Evolutionary conservation across 352 stramenopile species (phyloP).

Genomic region (Pythium aristosporum): DNA sequence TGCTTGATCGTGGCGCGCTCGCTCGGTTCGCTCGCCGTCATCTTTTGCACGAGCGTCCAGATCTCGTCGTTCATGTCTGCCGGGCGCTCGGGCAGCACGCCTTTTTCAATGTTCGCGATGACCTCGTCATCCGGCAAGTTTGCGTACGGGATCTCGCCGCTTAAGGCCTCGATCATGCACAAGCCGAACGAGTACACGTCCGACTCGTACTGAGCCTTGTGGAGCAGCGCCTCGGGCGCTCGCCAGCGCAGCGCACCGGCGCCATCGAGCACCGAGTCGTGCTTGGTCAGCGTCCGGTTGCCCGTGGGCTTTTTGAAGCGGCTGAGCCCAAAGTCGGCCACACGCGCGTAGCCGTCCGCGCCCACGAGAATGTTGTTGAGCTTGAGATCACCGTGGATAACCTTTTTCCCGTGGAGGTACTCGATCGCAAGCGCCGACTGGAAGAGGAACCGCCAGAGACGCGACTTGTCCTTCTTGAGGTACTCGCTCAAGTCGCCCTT

Average conservation of each 20-base stretch:
- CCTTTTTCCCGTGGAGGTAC: constrained; percentile 37
- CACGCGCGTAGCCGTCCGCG: constrained; percentile 26
- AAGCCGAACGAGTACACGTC: constrained; percentile 19
- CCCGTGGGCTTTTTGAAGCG: constrained; percentile 9
- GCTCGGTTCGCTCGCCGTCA: neutral
- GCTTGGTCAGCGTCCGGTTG: neutral
- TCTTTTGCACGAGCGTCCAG: constrained; percentile 4
- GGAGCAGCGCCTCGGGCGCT: constrained; percentile 28
- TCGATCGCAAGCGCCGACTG: constrained; percentile 34
- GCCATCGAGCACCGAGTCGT: neutral
- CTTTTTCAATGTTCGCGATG: neutral
- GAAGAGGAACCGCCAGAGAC: constrained; percentile 33
- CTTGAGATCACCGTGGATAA: constrained; percentile 26
- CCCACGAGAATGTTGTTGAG: constrained; percentile 36
- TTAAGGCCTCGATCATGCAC: constrained; percentile 17
- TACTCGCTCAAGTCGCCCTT: constrained; percentile 25
- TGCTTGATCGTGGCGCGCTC: constrained; percentile 3
- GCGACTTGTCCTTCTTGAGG: constrained; percentile 10
- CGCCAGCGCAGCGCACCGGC: constrained; percentile 24
- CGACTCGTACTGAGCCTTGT: constrained; percentile 3
- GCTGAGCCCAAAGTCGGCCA: constrained; percentile 38
- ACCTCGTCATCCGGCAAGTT: neutral
- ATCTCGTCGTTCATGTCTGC: constrained; percentile 1
- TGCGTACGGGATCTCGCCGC: constrained; percentile 6
- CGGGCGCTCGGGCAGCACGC: neutral